phyloP scores from a whole-genome alignment of 805 yeast species.

The Kluyveromyces starmeri region DNA sequence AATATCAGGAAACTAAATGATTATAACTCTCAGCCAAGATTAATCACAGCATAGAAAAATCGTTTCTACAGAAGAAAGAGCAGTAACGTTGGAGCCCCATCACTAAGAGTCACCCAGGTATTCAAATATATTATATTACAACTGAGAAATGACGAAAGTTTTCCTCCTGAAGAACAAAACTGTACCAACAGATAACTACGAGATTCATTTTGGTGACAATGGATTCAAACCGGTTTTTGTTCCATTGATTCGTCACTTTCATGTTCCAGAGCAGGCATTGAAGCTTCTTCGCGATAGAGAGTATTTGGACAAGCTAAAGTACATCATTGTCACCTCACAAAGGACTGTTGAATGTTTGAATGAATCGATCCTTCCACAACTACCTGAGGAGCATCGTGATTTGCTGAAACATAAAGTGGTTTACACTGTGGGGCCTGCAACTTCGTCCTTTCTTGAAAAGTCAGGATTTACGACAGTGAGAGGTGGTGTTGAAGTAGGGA shows the following conservation, averaged over 20 bases:
- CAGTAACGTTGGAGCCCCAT: too few species aligned
- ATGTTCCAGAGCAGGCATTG: conserved; percentile 37
- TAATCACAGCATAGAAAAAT: too few species aligned
- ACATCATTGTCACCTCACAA: conserved; percentile 78
- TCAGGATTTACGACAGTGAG: conserved; percentile 60
- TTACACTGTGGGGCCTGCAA: conserved; percentile 91
- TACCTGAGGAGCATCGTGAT: conserved; percentile 14
- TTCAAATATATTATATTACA: too few species aligned
- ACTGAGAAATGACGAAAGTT: conserved; percentile 21
- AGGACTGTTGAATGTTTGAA: conserved; percentile 79
- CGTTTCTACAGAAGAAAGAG: too few species aligned
- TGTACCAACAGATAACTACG: conserved; percentile 59
- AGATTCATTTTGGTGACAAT: conserved; percentile 31
- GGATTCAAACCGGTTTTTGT: conserved; percentile 45
- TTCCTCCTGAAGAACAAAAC: conserved; percentile 66
- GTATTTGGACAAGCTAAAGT: conserved; percentile 35
- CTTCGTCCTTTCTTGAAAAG: conserved; percentile 45
- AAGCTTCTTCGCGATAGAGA: conserved; percentile 35
- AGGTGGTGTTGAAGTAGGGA: conserved; percentile 76
- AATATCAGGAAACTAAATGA: too few species aligned
- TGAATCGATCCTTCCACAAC: conserved; percentile 30
- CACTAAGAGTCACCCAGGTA: too few species aligned
- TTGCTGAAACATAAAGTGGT: conserved; percentile 42
- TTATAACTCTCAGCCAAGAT: too few species aligned
- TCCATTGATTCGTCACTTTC: conserved; percentile 65